phyloP scores from a whole-genome alignment of 2,329 filamentous ascomycete species.

The Gaeumannomyces tritici region DNA sequence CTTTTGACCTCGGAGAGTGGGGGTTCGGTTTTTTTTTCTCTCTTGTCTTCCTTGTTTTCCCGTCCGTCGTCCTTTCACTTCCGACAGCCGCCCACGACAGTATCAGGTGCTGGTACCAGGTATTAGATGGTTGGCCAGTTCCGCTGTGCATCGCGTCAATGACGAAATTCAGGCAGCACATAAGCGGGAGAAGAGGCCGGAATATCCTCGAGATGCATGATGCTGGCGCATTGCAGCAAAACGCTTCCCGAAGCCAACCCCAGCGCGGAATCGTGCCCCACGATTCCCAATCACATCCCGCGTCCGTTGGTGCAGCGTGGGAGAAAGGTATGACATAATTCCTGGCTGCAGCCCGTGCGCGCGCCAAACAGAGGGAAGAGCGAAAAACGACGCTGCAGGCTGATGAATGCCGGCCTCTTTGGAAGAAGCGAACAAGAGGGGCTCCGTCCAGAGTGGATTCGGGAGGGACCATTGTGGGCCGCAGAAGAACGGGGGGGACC shows the following conservation, averaged over 20 bases:
- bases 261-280: not conserved
- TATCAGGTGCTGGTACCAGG: too few relatives aligned
- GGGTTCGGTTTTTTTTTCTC: not conserved
- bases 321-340: slow-evolving; percentile 4
- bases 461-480: not conserved
- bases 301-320: not conserved
- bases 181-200: not conserved
- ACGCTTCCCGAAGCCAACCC: not conserved
- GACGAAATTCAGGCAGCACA: not conserved
- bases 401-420: not conserved
- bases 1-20: not conserved
- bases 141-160: not conserved
- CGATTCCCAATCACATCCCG: not conserved
- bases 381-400: not conserved
- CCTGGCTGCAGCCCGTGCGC: too few relatives aligned
- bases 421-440: not conserved
- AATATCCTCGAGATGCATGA: not conserved
- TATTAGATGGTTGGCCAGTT: not conserved
- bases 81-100: too few relatives aligned
- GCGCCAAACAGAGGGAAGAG: not conserved
- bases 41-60: not conserved
- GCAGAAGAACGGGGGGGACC: not conserved
- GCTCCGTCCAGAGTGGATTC: not conserved
- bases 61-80: too few relatives aligned
- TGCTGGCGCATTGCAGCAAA: not conserved